Conservation (phyloP, 345 rosid species). For the Atalantia buxifolia region DNA sequence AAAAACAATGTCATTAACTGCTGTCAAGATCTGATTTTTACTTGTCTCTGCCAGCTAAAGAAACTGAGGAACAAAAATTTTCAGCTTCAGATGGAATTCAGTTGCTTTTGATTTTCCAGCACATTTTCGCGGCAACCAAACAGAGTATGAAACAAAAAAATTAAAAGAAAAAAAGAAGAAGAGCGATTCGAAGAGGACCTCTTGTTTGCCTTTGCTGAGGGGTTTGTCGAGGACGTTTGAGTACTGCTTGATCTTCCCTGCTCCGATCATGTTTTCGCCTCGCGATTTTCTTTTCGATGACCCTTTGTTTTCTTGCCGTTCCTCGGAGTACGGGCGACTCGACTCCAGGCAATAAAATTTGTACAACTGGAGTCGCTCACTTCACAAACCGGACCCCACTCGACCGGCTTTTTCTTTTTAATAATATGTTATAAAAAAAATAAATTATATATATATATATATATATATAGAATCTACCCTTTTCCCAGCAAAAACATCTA, state of each 20-base stretch:
- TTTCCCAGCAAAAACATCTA: too few species aligned
- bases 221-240: constrained; percentile 93
- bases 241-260: constrained; percentile 91
- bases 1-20: neutral
- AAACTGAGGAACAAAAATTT: neutral
- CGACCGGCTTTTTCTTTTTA: constrained; percentile 7
- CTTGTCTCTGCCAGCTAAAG: neutral
- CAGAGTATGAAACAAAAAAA: neutral
- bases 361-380: neutral
- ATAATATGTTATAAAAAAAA: neutral
- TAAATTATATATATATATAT: too few species aligned
- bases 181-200: constrained; percentile 39
- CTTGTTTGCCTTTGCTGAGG: constrained; percentile 97
- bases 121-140: constrained; percentile 11
- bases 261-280: constrained; percentile 74
- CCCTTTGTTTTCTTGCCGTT: neutral
- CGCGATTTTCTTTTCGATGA: neutral
- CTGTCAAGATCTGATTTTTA: neutral
- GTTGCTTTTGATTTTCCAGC: neutral
- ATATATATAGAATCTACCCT: neutral
- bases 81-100: neutral
- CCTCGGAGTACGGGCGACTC: neutral
- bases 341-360: neutral
- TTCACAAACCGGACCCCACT: neutral
- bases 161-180: neutral